Percentiles rank a stretch among this genome's conserved stretches.
Conservation (phyloP, 148 eudicot species). For the Mesembryanthemum crystallinum region DNA sequence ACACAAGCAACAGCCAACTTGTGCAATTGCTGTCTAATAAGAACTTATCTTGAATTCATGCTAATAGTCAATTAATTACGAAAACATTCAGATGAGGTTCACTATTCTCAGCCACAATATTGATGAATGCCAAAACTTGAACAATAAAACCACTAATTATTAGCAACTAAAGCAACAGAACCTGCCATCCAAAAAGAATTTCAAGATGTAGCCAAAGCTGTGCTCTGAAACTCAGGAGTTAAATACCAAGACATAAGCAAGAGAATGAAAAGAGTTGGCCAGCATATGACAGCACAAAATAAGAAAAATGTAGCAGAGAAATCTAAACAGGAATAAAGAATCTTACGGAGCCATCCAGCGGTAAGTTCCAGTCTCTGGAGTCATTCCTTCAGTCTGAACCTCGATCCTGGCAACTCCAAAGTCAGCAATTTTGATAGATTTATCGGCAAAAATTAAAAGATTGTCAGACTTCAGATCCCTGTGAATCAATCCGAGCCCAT, state of each 20-base stretch:
- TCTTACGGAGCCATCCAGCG: constrained; percentile 99
- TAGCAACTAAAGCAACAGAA: neutral
- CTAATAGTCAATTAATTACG: neutral
- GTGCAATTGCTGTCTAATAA: neutral
- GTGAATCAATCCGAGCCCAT: constrained; percentile 77
- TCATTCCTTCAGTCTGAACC: constrained; percentile 99
- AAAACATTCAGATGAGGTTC: neutral
- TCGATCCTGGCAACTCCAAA: constrained; percentile 98
- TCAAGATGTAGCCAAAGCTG: neutral
- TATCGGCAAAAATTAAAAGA: constrained; percentile 82
- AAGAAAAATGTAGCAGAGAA: constrained; percentile 1
- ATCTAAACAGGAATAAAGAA: constrained; percentile 7
- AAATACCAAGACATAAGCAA: neutral
- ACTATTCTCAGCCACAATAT: neutral
- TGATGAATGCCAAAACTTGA: neutral
- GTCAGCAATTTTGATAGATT: constrained; percentile 94
- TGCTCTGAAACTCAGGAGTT: neutral
- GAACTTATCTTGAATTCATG: neutral
- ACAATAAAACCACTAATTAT: neutral
- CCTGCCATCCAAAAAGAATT: neutral
- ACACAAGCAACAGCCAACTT: neutral
- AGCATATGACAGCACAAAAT: neutral
- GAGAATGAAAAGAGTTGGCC: neutral
- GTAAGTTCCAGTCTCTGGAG: constrained; percentile 97
- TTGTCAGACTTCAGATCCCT: constrained; percentile 92